Conservation (phyloP, 192 early-diverging fungal genomes). For the Powellomyces hirtus region DNA sequence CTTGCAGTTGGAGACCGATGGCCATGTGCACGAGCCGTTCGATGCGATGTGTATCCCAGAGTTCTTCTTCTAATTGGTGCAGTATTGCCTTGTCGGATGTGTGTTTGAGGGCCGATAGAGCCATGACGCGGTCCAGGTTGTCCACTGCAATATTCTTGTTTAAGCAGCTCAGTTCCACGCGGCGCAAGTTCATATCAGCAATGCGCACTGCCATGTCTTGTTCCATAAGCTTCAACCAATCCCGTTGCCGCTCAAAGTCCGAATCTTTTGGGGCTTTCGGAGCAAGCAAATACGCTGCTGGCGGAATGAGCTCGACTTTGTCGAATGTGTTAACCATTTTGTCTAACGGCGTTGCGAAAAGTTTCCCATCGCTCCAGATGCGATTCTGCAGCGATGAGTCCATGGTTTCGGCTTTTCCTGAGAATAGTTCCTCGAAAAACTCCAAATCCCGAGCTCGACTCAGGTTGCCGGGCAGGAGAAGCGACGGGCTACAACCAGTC, state of each 20-base stretch:
- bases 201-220: slow-evolving; percentile 23
- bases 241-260: background rate
- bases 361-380: background rate
- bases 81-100: background rate
- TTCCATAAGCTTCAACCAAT: slow-evolving; percentile 29
- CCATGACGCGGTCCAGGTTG: slow-evolving; percentile 1
- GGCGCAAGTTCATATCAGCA: slow-evolving; percentile 32
- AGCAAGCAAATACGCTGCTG: slow-evolving; percentile 8
- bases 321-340: slow-evolving; percentile 38
- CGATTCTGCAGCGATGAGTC: background rate
- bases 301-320: slow-evolving; percentile 42
- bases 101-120: background rate
- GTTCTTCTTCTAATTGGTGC: slow-evolving; percentile 2
- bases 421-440: slow-evolving; percentile 31
- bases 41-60: slow-evolving; percentile 27
- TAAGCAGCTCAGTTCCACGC: slow-evolving; percentile 12
- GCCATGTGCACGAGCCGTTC: slow-evolving; percentile 28
- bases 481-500: slow-evolving; percentile 30
- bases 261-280: background rate
- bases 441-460: background rate
- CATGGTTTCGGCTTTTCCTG: background rate
- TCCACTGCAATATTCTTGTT: slow-evolving; percentile 2
- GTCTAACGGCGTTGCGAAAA: slow-evolving; percentile 40
- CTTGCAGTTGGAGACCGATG: slow-evolving; percentile 12
- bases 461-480: slow-evolving; percentile 28